Evolutionary conservation across 306 rosid genomes (phyloP), one percentile per base, ranked within the genome.

Genomic region (Glycine tomentella): DNA sequence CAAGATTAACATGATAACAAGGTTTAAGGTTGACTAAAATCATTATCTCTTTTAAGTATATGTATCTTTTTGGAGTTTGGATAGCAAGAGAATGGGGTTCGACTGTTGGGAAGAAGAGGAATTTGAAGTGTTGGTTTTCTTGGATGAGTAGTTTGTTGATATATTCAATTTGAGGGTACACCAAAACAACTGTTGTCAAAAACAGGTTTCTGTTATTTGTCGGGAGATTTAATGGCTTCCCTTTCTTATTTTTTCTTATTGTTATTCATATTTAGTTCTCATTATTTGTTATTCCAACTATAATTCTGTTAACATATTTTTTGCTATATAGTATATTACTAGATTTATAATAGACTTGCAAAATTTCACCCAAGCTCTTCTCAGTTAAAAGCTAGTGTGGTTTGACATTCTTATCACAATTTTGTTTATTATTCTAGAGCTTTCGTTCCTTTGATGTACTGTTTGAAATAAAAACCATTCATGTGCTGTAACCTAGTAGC

Each of bases 111-210:
- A 62, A 52, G 38, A 53, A 31, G 55, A 69, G 36, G 31, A 38
- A 13, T 33, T 52, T 62, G 6, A 56, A 69, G 44, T 50, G n/a
- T 38, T 74, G 34, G 42, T 69, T 82, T 69, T 58, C 15, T 38
- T 69, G 78, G 66, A 36, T 7, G 6, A 68, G 11, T 75, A 81
- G 46, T 34, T 56, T 68, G 72, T 48, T 82, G 75, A 58, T 16
- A 9, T 15, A 48, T 75, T 57, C 46, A 46, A 48, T 52, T 36
- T 12, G 55, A 68, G 11, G 55, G 49, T 67, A 4, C 73, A 69
- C 74, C 9, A 8, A 49, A 75, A 8, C 31, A 45, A 65, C 25
- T 72, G 12, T 51, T 52, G 33, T 48, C 40, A 4, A 40, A 48
- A 59, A 84, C 53, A n/a, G 50, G 52, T 61, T 79, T 79, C 52